Base-by-base conservation (phyloP, 2,329 filamentous ascomycete species). In the Fusarium sp. region DNA sequence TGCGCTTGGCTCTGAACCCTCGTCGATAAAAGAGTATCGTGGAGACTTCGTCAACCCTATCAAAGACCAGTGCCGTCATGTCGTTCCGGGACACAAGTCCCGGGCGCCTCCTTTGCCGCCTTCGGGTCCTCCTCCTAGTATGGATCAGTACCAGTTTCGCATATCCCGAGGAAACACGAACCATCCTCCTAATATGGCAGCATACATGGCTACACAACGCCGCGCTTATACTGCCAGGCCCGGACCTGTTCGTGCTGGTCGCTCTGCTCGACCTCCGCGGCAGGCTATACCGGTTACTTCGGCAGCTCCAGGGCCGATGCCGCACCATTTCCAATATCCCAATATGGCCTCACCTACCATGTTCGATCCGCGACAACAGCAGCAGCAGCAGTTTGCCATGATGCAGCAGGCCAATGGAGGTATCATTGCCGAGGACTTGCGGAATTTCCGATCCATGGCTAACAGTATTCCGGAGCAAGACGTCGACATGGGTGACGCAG, bases 351-450 rank as follows among this genome's bases (percentile, higher is more conserved):
- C 46, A n/a, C 60, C 65, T 14, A 69, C 65, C n/a, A 74, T 75
- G 66, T 75, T 69, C 30, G 74, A 76, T 48, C 68, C 70, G 6
- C 71, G 72, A 19, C 76, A 76, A 30, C 74, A 75, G 35, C 70
- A 73, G 35, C 75, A 78, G 23, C 61, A 75, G 32, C 75, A 78
- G 30, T 74, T 73, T 40, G 70, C 65, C 22, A 76, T 76, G 72
- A 74, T 75, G 72, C 44, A 69, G 22, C 70, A 73, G 39, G 67
- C 72, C 17, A 69, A 60, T 8, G 72, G 75, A 3, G 76, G 77
- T 14, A 78, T 80, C 59, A 78, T 80, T n/a, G 75, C 77, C 4
- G 78, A 80, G 45, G 78, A 79, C 46, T 65, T 79, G 40, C 73
- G 76, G 25, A 79, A 74, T 41, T 68, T 80, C n/a, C 71, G 76